phyloP scores from a whole-genome alignment of 805 yeast species.

The Naumovozyma dairenensis region DNA sequence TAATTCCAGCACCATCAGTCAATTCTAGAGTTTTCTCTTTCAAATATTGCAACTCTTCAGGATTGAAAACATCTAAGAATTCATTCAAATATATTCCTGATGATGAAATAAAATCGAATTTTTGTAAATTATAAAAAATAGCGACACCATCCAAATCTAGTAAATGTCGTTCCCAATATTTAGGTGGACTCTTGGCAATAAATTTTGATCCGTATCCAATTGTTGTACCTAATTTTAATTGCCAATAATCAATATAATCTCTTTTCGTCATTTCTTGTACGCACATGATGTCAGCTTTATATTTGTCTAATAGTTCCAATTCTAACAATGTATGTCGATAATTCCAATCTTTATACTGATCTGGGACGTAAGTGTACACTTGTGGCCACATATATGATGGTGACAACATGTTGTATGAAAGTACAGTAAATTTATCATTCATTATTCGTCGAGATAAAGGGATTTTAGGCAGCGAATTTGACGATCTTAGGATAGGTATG shows the following conservation, averaged over 20 bases:
- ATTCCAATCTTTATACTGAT: constrained; percentile 39
- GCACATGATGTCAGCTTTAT: constrained; percentile 49
- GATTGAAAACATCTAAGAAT: constrained; percentile 22
- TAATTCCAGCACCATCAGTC: constrained; percentile 27
- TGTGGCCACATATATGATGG: constrained; percentile 53
- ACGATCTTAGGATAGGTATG: constrained; percentile 1
- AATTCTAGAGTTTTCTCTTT: constrained; percentile 13
- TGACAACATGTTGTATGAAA: constrained; percentile 40
- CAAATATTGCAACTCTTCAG: constrained; percentile 21
- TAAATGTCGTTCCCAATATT: constrained; percentile 40
- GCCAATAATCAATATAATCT: constrained; percentile 36
- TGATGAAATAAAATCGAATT: constrained; percentile 35
- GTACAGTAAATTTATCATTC: constrained; percentile 24
- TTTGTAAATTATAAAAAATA: constrained; percentile 39
- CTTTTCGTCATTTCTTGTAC: constrained; percentile 42
- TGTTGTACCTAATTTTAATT: constrained; percentile 20
- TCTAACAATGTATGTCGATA: constrained; percentile 38
- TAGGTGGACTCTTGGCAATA: constrained; percentile 41
- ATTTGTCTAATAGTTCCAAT: constrained; percentile 24
- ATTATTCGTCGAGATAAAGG: neutral
- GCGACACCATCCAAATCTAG: constrained; percentile 53
- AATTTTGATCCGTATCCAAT: constrained; percentile 38
- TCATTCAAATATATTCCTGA: constrained; percentile 29
- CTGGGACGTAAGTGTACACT: constrained; percentile 42
- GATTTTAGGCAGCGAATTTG: neutral